phyloP scores from a whole-genome alignment of 176 grass and related monocot species.

The Ensete glaucum region DNA sequence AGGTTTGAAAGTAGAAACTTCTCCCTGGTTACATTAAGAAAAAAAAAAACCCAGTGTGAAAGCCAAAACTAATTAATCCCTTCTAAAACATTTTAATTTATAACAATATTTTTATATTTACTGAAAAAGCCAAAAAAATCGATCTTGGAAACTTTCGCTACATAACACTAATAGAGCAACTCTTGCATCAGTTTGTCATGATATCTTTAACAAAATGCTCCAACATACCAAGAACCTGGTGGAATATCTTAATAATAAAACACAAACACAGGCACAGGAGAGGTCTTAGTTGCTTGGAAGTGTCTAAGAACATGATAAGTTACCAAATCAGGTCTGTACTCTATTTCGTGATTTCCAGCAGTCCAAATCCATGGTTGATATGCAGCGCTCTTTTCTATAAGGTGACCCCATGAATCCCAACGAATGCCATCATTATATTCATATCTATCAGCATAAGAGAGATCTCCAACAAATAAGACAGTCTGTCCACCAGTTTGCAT shows the following conservation, averaged over 20 bases:
- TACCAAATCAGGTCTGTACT: constrained; percentile 89
- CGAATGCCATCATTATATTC: constrained; percentile 71
- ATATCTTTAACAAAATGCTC: too few species aligned
- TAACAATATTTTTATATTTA: too few species aligned
- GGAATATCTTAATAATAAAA: too few species aligned
- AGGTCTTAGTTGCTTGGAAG: too few species aligned
- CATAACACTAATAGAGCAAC: too few species aligned
- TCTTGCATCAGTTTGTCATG: too few species aligned
- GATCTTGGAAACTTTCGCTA: too few species aligned
- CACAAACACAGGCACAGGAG: not conserved
- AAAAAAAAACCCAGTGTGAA: constrained; percentile 1
- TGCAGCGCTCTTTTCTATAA: constrained; percentile 67
- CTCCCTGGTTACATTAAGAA: constrained; percentile 49
- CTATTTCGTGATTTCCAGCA: constrained; percentile 96
- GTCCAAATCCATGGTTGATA: constrained; percentile 93
- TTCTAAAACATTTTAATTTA: not conserved
- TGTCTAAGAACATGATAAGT: not conserved
- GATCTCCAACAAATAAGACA: constrained; percentile 79
- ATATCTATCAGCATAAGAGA: constrained; percentile 94
- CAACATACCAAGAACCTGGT: too few species aligned
- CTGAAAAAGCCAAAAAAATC: too few species aligned
- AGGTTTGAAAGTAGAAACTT: constrained; percentile 64
- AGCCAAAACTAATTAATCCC: not conserved
- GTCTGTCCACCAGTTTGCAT: constrained; percentile 56
- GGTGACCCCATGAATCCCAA: constrained; percentile 83